Evolutionary conservation across 2,329 filamentous ascomycete species (phyloP), one percentile per base, ranked within the genome.

Genomic region (Diaporthe ampelina): DNA sequence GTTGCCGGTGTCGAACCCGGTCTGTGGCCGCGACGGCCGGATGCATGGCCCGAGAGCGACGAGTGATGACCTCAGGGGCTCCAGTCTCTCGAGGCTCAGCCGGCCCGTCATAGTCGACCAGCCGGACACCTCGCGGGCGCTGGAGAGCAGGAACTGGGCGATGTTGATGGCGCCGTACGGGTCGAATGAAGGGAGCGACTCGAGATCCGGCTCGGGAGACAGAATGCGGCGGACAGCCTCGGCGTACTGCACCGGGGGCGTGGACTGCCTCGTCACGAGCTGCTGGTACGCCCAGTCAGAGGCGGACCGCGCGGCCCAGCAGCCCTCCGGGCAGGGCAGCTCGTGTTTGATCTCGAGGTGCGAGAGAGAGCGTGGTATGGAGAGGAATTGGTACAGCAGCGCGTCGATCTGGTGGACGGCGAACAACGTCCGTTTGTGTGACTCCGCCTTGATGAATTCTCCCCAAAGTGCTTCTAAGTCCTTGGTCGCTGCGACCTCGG

Each of bases 341-440:
- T 84, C 81, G 70, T 86, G 83, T 74, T 86, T 86, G 75, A 86
- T 82, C 78, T 86, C 85, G 4, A 86, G 78, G 57, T 86, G 81
- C 0, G 83, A 84, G 19, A 84, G 76, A 10, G 77, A 79, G 7
- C 82, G 80, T 8, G 82, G 82, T 21, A 83, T 79, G 1, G 82
- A 84, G 15, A 86, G 77, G 67, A 85, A 80, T 67, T 86, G 84
- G 73, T 86, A 86, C 83, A 84, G 86, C 3, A 85, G 76, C 0
- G 84, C 80, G 72, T 86, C 85, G 35, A 86, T 80, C 72, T 86
- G 84, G 74, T 86, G 84, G 0, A 84, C 80, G 13, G 84, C 83
- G 68, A 85, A 84, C 6, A 84, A 73, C 0, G 85, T 86, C 24
- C 85, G 82, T 72, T 86, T 86, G 54, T 82, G 81, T 0, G 84